Conservation (phyloP, 1,284 basidiomycete species). For the Tilletiaria anomala region DNA sequence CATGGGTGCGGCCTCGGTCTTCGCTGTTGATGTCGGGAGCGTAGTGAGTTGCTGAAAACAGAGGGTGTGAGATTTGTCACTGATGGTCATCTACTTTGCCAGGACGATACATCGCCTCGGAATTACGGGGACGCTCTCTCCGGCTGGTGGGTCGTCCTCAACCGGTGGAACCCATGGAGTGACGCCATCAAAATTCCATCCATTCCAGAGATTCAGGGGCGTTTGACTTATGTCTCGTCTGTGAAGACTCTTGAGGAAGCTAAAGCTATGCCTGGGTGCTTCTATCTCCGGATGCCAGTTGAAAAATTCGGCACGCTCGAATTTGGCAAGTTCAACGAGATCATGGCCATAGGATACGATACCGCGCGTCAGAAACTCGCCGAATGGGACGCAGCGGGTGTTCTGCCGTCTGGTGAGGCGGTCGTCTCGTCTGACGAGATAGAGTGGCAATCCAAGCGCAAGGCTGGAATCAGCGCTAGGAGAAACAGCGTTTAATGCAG, state of each 20-base stretch:
- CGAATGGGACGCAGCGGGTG: conserved; percentile 66
- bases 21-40: conserved; percentile 86
- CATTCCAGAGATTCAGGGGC: conserved; percentile 89
- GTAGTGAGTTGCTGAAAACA: conserved; percentile 41
- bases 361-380: conserved; percentile 59
- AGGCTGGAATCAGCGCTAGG: too few relatives aligned
- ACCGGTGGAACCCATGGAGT: conserved; percentile 54
- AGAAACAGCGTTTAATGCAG: too few relatives aligned
- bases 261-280: conserved; percentile 68
- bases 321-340: conserved; percentile 44
- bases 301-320: conserved; percentile 34
- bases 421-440: not conserved
- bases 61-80: not conserved
- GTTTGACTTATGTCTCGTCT: conserved; percentile 90
- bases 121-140: conserved; percentile 90
- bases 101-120: conserved; percentile 82
- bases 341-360: conserved; percentile 65
- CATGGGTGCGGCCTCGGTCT: conserved; percentile 79
- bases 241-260: conserved; percentile 89
- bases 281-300: conserved; percentile 92
- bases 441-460: too few relatives aligned
- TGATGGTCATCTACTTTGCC: not conserved
- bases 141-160: conserved; percentile 89
- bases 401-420: conserved; percentile 58
- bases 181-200: conserved; percentile 61